Evolutionary conservation across 306 rosid genomes (phyloP).

Genomic region (Cercis canadensis): DNA sequence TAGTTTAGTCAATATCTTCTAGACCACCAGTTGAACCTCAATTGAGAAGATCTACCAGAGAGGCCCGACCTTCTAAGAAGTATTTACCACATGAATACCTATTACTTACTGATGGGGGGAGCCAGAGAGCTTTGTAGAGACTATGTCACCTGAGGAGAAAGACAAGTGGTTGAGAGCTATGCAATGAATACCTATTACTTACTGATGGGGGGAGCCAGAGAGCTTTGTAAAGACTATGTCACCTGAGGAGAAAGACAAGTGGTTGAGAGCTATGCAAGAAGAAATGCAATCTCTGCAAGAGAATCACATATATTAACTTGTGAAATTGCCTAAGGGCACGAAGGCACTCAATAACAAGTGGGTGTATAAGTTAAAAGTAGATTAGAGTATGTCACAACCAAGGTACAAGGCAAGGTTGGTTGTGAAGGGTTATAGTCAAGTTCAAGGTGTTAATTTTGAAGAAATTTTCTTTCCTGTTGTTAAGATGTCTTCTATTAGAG

Average conservation of each 20-base stretch:
- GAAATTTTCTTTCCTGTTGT: too few relatives aligned
- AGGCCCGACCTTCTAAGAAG: background rate
- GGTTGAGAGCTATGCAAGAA: too few relatives aligned
- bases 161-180: constrained; percentile 16
- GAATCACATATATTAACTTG: background rate
- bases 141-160: background rate
- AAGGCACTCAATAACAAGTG: background rate
- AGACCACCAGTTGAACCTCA: too few relatives aligned
- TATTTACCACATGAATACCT: background rate
- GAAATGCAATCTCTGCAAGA: background rate
- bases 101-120: background rate
- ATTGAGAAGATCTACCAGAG: background rate
- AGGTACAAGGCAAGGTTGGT: background rate
- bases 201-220: too few relatives aligned
- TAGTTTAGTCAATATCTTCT: too few relatives aligned
- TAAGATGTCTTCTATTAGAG: too few relatives aligned
- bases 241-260: too few relatives aligned
- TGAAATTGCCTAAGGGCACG: background rate
- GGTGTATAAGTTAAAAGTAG: background rate
- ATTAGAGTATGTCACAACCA: background rate
- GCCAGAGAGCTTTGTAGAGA: background rate
- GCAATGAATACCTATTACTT: too few relatives aligned
- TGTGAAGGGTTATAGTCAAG: background rate
- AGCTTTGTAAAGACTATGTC: too few relatives aligned
- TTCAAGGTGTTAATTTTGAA: too few relatives aligned